A percentile compares a stretch with the other conserved stretches of the same genome.
These are phyloP conservation scores for Yarrowia hollandica DNA, from an alignment of 805 yeast species.

Conservation along the genomic window DNA sequence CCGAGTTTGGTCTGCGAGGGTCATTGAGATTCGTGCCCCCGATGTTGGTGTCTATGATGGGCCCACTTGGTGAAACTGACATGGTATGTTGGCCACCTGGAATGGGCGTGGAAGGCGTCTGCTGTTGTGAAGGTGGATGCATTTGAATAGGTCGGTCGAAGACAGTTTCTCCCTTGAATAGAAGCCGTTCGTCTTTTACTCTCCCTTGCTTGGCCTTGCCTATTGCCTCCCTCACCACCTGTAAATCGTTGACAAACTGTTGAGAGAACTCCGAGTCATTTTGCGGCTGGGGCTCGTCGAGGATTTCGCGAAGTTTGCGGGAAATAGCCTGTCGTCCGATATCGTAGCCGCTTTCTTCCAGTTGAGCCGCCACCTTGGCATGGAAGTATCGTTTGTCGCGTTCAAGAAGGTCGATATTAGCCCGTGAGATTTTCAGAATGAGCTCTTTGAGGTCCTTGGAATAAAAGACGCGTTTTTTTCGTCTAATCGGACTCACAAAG, in stretches of 20 bases:
- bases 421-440: conserved; percentile 7
- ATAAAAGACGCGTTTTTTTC: conserved; percentile 22
- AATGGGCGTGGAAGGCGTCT: background rate
- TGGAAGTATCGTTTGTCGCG: conserved; percentile 16
- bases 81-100: conserved; percentile 13
- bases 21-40: conserved; percentile 1
- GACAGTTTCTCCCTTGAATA: conserved; percentile 4
- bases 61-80: background rate
- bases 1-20: background rate
- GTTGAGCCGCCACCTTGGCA: conserved; percentile 11
- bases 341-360: conserved; percentile 12
- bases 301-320: conserved; percentile 8
- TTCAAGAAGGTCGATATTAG: conserved; percentile 1
- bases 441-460: conserved; percentile 24
- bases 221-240: background rate
- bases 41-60: background rate
- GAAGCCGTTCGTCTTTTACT: conserved; percentile 4
- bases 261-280: conserved; percentile 1
- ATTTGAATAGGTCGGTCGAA: conserved; percentile 7
- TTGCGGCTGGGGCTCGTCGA: background rate
- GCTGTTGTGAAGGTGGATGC: background rate
- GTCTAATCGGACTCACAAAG: conserved; percentile 1
- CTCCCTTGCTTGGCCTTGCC: background rate
- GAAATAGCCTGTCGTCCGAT: conserved; percentile 6
- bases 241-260: background rate